Conservation (phyloP, 257 asterid species). For the Solanum verrucosum region DNA sequence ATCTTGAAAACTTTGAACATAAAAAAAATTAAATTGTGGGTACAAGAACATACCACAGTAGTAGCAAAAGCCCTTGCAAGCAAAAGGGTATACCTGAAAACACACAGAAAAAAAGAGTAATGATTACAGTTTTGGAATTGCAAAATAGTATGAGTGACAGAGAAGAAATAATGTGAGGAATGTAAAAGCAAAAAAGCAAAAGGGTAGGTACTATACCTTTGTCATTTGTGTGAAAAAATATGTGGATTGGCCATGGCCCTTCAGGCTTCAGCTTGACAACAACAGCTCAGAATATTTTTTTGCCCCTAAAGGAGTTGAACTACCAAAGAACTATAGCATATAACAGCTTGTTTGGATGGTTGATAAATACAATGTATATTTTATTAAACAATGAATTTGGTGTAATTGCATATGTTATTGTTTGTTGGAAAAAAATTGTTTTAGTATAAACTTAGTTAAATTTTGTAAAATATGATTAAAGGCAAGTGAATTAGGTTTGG, state of each 20-base stretch:
- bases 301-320: not conserved
- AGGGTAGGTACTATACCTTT: constrained; percentile 9
- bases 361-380: not conserved
- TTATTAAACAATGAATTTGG: too few relatives aligned
- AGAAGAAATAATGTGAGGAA: constrained; percentile 36
- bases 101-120: constrained; percentile 10
- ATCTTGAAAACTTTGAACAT: constrained; percentile 10
- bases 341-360: not conserved
- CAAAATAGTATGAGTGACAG: constrained; percentile 26
- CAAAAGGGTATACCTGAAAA: not conserved
- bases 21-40: not conserved
- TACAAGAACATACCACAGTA: constrained; percentile 20
- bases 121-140: constrained; percentile 1
- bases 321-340: not conserved
- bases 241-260: constrained; percentile 32
- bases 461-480: not conserved
- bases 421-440: too few relatives aligned
- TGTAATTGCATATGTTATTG: not conserved
- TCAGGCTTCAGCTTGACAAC: constrained; percentile 11
- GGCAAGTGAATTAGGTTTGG: not conserved
- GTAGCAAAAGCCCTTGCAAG: not conserved
- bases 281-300: not conserved
- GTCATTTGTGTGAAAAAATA: constrained; percentile 10
- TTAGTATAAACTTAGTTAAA: not conserved
- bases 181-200: not conserved